Conservation (phyloP, 2,329 filamentous ascomycete species). For the Xylariomycetidae sp. region DNA sequence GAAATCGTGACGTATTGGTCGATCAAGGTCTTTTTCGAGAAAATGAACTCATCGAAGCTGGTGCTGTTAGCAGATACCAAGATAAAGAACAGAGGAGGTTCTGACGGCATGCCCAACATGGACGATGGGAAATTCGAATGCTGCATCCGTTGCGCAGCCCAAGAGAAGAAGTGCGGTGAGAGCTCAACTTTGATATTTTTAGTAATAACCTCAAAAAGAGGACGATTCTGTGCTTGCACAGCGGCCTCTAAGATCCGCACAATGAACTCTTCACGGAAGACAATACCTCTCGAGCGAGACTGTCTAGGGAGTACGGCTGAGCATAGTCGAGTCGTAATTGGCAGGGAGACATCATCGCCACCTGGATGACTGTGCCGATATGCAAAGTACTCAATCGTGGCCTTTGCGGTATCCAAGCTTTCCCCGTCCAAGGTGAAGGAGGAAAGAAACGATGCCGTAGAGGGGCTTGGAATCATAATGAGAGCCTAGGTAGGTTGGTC, state of each 20-base stretch:
- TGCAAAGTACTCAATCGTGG: conserved; percentile 5
- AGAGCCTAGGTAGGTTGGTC: conserved; percentile 6
- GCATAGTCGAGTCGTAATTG: conserved; percentile 1
- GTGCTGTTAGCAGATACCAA: background rate
- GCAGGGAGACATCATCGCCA: background rate
- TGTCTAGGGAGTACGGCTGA: conserved; percentile 1
- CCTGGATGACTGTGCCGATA: background rate
- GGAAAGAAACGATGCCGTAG: conserved; percentile 1
- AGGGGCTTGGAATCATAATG: conserved; percentile 5
- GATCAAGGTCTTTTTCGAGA: conserved; percentile 3
- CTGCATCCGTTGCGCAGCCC: conserved; percentile 1
- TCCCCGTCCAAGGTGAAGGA: background rate
- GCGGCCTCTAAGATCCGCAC: conserved; percentile 5
- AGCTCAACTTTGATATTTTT: conserved; percentile 4
- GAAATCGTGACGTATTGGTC: conserved; percentile 5
- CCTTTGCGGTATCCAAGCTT: background rate
- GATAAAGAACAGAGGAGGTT: background rate
- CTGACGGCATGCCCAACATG: conserved; percentile 5
- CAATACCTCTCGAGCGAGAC: background rate
- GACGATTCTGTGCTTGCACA: background rate
- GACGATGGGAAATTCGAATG: conserved; percentile 1
- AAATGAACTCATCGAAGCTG: conserved; percentile 7
- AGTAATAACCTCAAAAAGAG: conserved; percentile 6
- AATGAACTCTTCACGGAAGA: conserved; percentile 4
- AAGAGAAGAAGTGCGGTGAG: conserved; percentile 6